Evolutionary conservation across 352 stramenopile genomes (phyloP).

Genomic region (Phytophthora sp.): DNA sequence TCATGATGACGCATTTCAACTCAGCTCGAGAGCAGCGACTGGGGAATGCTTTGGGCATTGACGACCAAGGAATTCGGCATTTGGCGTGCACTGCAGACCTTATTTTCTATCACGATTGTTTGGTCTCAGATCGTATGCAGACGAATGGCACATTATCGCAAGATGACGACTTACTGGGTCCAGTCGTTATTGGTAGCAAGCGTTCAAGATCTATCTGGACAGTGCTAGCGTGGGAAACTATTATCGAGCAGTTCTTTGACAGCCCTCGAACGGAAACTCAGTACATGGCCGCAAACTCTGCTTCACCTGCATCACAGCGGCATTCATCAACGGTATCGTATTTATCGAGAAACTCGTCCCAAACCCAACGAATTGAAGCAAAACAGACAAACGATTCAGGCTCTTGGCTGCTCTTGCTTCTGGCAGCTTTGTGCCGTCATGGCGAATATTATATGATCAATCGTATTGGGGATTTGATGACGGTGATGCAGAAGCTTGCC

Average conservation of each 20-base stretch:
- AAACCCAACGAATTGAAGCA: constrained; percentile 16
- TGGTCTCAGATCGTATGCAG: constrained; percentile 40
- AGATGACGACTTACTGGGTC: constrained; percentile 25
- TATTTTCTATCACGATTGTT: constrained; percentile 58
- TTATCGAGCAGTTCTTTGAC: constrained; percentile 48
- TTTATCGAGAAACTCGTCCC: constrained; percentile 28
- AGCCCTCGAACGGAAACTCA: constrained; percentile 34
- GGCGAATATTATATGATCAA: constrained; percentile 61
- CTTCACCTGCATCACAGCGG: constrained; percentile 27
- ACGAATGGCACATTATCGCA: constrained; percentile 1
- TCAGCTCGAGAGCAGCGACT: constrained; percentile 32
- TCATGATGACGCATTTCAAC: constrained; percentile 47
- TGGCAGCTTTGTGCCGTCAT: constrained; percentile 52
- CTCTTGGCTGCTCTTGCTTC: constrained; percentile 53
- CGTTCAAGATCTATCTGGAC: constrained; percentile 24
- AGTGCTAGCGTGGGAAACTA: constrained; percentile 49
- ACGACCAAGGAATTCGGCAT: constrained; percentile 48
- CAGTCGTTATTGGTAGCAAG: constrained; percentile 32
- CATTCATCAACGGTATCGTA: constrained; percentile 32
- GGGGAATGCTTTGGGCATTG: constrained; percentile 41
- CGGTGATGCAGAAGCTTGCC: constrained; percentile 50
- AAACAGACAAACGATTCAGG: constrained; percentile 44
- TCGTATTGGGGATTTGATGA: constrained; percentile 66
- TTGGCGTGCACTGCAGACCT: constrained; percentile 62
- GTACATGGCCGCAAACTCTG: constrained; percentile 19